Evolutionary conservation across 352 stramenopile species (phyloP), one percentile per base, ranked within the genome.

Genomic region (Globisporangium radiosum): DNA sequence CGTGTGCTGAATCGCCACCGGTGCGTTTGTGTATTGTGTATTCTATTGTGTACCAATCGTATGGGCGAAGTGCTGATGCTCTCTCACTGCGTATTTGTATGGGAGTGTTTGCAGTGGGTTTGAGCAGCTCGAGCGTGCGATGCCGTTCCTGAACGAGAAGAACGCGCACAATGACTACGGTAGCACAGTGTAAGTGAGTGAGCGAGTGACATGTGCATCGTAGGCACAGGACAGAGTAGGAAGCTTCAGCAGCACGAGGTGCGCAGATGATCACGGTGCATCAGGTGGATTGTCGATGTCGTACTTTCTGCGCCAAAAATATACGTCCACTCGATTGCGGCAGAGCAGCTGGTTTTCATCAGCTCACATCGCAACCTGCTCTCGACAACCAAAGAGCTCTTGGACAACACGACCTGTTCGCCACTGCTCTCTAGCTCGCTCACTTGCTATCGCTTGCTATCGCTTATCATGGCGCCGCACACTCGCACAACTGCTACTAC

Each of bases 121-220:
- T 39, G 52, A 54, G 74, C 73, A 49, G 17, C 62, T 54, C 38
- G 66, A 71, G 52, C 64, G 62, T 5, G 63, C 70, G 13, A 64
- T 66, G 36, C 75, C 75, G 11, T 75, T 85, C 8, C 67, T 75
- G 48, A 73, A 52, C 33, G 71, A 78, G 36, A 81, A 78, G 56
- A 67, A 62, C 39, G 50, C 56, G 51, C 57, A 68, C 51, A n/a
- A 74, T 33, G 62, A 78, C 63, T 85, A 85, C 62, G 75, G 75
- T 56, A 81, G 71, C 5, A 72, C 15, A 45, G n/a, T 49, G 14
- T 65, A 67, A 37, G 14, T 48, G 45, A 54, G 47, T 11, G 25
- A 37, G 33, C 3, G 10, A 6, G 33, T 54, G 9, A 42, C 2
- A 33, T 33, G 25, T 33, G 25, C 25, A 2, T 33, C 25, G 25